A percentile compares a stretch with the other conserved stretches of the same genome.
Evolutionary conservation across 2,329 filamentous ascomycete species (phyloP).

Genomic region (Penicillium fuscoglaucum): DNA sequence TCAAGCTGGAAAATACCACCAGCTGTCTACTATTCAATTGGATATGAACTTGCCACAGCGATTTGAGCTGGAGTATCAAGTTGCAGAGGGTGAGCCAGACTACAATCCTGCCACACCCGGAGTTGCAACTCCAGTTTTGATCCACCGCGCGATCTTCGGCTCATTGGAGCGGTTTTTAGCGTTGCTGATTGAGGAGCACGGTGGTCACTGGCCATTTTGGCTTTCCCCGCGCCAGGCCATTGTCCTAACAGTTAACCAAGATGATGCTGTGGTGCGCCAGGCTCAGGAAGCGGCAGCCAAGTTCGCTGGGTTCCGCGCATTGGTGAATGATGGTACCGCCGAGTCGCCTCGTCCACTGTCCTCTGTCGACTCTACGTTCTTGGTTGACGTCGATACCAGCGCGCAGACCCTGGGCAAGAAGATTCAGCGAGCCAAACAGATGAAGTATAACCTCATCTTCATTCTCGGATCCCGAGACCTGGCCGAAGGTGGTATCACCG

Average conservation of each 20-base stretch:
- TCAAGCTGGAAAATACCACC: conserved; percentile 79
- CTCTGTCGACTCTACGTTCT: conserved; percentile 60
- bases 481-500: conserved; percentile 54
- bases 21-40: conserved; percentile 84
- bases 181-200: conserved; percentile 78
- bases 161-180: conserved; percentile 84
- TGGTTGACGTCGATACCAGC: conserved; percentile 69
- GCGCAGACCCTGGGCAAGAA: conserved; percentile 66
- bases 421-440: conserved; percentile 67
- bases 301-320: conserved; percentile 47
- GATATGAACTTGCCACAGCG: conserved; percentile 86
- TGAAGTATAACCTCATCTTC: conserved; percentile 72
- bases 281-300: conserved; percentile 51
- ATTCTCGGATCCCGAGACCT: conserved; percentile 70
- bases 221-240: conserved; percentile 76
- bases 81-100: conserved; percentile 44
- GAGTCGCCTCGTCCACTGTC: conserved; percentile 42
- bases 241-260: conserved; percentile 68
- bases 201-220: conserved; percentile 84
- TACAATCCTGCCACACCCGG: conserved; percentile 51
- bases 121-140: conserved; percentile 70
- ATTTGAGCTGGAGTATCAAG: conserved; percentile 74
- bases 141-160: conserved; percentile 81
- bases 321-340: conserved; percentile 24
- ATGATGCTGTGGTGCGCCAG: conserved; percentile 49